Conservation (phyloP, 2,329 filamentous ascomycete genomes). For the Fusarium duplospermum region DNA sequence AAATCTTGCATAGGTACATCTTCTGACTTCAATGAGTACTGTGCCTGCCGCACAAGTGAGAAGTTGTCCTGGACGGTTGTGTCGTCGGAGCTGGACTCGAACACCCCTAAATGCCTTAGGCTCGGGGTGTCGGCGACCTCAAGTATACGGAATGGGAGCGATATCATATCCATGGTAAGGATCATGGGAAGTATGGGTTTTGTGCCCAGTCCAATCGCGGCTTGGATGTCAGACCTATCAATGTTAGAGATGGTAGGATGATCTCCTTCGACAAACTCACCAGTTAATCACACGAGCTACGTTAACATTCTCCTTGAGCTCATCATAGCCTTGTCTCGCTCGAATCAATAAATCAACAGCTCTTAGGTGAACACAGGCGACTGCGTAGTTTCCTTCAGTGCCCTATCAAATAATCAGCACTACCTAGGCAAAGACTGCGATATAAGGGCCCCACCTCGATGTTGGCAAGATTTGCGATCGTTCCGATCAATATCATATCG, state of each 20-base stretch:
- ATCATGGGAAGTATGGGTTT: constrained; percentile 24
- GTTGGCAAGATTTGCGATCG: constrained; percentile 30
- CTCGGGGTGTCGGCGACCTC: constrained; percentile 12
- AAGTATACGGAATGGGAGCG: constrained; percentile 16
- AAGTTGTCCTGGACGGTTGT: constrained; percentile 11
- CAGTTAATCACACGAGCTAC: constrained; percentile 24
- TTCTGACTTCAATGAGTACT: constrained; percentile 6
- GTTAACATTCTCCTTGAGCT: constrained; percentile 16
- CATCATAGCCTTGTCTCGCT: constrained; percentile 15
- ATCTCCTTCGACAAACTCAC: neutral
- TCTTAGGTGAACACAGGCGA: constrained; percentile 21
- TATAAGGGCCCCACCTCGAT: constrained; percentile 8
- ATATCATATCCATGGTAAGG: constrained; percentile 11
- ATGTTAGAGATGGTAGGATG: neutral
- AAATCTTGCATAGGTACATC: constrained; percentile 20
- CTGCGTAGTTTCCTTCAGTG: constrained; percentile 17
- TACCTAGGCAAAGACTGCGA: neutral
- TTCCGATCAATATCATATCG: constrained; percentile 14
- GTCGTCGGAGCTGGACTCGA: constrained; percentile 1
- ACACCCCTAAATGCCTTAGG: constrained; percentile 14
- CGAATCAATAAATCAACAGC: constrained; percentile 17
- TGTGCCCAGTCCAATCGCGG: constrained; percentile 16
- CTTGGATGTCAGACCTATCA: constrained; percentile 24
- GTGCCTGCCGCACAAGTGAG: constrained; percentile 16
- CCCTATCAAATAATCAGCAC: constrained; percentile 6